These are phyloP conservation scores for Neurospora sp. DNA, from an alignment of 2,329 filamentous ascomycete species.

Conservation along the genomic window DNA sequence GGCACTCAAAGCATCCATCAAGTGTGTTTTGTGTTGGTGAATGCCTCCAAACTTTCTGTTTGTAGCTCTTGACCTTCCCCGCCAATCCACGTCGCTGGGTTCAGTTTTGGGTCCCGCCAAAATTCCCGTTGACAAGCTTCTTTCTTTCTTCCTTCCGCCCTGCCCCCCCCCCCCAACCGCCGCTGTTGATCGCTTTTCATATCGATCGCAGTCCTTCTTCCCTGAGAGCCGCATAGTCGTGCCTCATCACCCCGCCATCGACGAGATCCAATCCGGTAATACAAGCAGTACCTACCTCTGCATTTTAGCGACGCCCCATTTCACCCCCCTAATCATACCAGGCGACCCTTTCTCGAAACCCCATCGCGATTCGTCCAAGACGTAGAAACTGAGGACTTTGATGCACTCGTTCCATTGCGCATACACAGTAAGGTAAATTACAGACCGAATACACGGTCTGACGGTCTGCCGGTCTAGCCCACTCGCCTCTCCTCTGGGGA, in stretches of 20 bases:
- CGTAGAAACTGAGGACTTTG: background rate
- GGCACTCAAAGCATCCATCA: background rate
- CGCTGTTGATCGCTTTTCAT: background rate
- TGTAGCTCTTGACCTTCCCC: background rate
- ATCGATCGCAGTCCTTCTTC: background rate
- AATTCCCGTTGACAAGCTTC: background rate
- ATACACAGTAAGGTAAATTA: too few relatives aligned
- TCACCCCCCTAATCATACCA: background rate
- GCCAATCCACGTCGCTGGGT: background rate
- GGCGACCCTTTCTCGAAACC: background rate
- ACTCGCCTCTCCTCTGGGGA: background rate
- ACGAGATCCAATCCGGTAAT: background rate
- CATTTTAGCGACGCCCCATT: background rate
- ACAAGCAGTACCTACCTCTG: background rate
- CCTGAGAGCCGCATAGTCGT: background rate
- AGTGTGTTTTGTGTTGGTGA: background rate
- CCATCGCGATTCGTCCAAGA: background rate
- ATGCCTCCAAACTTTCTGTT: background rate
- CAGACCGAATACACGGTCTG: background rate
- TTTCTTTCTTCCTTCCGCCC: background rate
- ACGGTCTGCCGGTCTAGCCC: background rate
- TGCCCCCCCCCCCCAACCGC: background rate
- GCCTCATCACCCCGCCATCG: background rate
- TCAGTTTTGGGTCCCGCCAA: background rate
- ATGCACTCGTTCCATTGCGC: background rate